These are phyloP conservation scores for Lactarius psammicola DNA, from an alignment of 768 basidiomycete species.

Conservation along the genomic window DNA sequence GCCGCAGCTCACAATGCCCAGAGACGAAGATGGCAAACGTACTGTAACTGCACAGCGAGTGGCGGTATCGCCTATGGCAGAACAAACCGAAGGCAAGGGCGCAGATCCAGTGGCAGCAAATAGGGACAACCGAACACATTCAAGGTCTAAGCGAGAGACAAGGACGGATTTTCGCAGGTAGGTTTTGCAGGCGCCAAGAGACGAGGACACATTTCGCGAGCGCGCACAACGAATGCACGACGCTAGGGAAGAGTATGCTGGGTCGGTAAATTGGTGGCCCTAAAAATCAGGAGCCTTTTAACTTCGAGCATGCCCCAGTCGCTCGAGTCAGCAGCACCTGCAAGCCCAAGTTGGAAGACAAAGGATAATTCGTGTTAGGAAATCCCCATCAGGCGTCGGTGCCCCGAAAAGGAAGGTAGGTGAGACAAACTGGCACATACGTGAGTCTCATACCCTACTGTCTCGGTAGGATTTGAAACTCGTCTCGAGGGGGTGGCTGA, in stretches of 20 bases:
- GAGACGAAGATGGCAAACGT: not conserved
- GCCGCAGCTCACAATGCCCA: not conserved
- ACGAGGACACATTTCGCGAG: not conserved
- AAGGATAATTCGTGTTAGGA: constrained; percentile 21
- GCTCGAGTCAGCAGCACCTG: constrained; percentile 1
- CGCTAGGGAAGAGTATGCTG: not conserved
- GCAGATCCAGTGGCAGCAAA: not conserved
- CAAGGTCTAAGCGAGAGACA: not conserved
- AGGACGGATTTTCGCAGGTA: not conserved
- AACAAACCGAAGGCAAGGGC: not conserved
- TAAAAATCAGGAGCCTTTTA: constrained; percentile 16
- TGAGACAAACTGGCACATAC: not conserved
- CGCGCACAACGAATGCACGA: not conserved
- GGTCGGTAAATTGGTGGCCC: not conserved
- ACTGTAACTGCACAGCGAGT: no score
- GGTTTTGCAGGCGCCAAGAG: not conserved
- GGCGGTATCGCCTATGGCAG: not conserved
- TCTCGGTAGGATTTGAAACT: constrained; percentile 1
- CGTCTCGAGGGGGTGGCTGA: not conserved
- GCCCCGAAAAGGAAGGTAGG: constrained; percentile 6
- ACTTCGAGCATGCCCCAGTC: not conserved
- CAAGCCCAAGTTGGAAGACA: constrained; percentile 20
- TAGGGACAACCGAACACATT: not conserved
- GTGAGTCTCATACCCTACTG: constrained; percentile 3
- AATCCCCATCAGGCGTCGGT: constrained; percentile 16